These are phyloP conservation scores for Aspergillus tanneri DNA, from an alignment of 2,329 filamentous ascomycete species.

Conservation along the genomic window DNA sequence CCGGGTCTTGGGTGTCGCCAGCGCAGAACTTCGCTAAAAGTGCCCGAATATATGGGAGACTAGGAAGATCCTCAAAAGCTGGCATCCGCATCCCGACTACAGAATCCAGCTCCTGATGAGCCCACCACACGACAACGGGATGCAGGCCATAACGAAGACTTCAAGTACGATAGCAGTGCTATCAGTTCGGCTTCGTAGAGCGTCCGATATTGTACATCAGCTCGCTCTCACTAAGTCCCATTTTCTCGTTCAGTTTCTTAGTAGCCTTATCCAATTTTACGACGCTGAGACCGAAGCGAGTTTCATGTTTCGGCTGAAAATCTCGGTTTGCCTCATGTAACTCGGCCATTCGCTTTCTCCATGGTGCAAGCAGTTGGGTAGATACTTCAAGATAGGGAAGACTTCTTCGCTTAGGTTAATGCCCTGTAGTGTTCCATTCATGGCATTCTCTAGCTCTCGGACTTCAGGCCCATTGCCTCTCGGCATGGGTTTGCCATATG, in stretches of 20 bases:
- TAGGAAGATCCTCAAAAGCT: conserved; percentile 27
- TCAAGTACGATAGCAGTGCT: conserved; percentile 8
- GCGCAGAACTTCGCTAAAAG: conserved; percentile 32
- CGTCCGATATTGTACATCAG: conserved; percentile 6
- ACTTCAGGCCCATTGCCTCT: conserved; percentile 8
- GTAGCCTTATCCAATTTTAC: conserved; percentile 7
- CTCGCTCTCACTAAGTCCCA: background rate
- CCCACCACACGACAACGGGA: conserved; percentile 39
- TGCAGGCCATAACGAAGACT: conserved; percentile 24
- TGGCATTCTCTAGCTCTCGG: conserved; percentile 17
- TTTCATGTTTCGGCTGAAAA: conserved; percentile 3
- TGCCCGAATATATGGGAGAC: conserved; percentile 32
- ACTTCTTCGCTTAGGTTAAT: conserved; percentile 26
- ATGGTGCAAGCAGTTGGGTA: conserved; percentile 5
- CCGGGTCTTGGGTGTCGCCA: conserved; percentile 44
- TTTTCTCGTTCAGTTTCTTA: background rate
- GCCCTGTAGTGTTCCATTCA: conserved; percentile 29
- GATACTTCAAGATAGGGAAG: conserved; percentile 6
- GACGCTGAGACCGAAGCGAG: background rate
- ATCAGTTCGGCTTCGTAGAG: conserved; percentile 6
- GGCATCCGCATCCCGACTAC: conserved; percentile 33
- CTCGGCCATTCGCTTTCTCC: background rate
- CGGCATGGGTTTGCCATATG: conserved; percentile 19
- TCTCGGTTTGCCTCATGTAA: background rate
- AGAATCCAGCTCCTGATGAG: conserved; percentile 36